Conservation (phyloP, 176 grass and related monocot genomes). For the Paspalum notatum region DNA sequence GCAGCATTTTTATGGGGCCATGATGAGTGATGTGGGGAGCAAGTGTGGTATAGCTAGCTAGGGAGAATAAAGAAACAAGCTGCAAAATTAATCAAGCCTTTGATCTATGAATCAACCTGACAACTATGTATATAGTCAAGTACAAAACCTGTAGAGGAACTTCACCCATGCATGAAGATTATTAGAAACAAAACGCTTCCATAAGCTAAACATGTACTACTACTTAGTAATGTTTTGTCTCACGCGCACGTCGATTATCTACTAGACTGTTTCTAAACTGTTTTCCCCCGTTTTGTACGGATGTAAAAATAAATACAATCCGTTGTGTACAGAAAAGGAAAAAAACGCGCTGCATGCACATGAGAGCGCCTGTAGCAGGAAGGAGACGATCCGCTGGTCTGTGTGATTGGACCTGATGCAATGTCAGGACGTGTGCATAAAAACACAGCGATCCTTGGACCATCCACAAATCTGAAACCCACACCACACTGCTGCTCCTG, state of each 20-base stretch:
- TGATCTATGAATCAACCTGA: constrained; percentile 1
- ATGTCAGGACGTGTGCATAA: constrained; percentile 31
- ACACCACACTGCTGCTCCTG: constrained; percentile 16
- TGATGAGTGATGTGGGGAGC: constrained; percentile 45
- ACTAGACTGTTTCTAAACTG: not conserved
- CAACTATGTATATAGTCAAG: not conserved
- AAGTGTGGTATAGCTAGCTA: constrained; percentile 3
- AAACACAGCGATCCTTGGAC: constrained; percentile 43
- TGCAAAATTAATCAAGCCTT: constrained; percentile 1
- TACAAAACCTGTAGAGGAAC: not conserved
- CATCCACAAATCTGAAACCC: constrained; percentile 49
- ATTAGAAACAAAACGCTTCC: not conserved
- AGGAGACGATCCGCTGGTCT: not conserved
- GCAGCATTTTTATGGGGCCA: constrained; percentile 56
- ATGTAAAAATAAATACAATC: not conserved
- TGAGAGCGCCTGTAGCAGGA: constrained; percentile 33
- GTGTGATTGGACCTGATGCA: constrained; percentile 40
- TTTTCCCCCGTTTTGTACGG: not conserved
- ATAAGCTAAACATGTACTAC: not conserved
- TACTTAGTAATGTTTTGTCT: not conserved
- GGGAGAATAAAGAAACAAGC: constrained; percentile 34
- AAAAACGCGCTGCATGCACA: too few species aligned
- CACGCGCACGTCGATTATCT: not conserved
- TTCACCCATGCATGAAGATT: not conserved
- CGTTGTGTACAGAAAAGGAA: not conserved